Base-by-base conservation (phyloP, 2,329 filamentous ascomycete genomes). In the Helotiales sp. region DNA sequence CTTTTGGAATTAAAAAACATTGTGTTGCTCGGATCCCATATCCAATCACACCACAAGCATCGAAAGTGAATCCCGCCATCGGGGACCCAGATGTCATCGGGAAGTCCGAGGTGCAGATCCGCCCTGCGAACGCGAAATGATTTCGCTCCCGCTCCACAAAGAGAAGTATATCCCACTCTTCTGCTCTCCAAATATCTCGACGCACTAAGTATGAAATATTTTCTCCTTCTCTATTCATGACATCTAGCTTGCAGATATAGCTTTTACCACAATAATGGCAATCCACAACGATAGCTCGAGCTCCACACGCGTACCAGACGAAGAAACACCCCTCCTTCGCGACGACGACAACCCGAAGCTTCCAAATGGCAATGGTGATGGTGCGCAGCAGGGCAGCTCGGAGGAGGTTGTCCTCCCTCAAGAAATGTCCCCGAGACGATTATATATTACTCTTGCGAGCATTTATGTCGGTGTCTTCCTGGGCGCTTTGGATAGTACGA, bases 401-500 rank as follows among this genome's bases (percentile, higher is more conserved):
- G 73, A 75, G 64, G 52, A 73, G 58, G 71, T 68, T 5, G 73
- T 87, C 50, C 72, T 87, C n/a, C 80, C 80, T 37, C 78, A 84
- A 26, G 81, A 86, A 63, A 76, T 86, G 22, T 83, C 83, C 1
- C 80, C 82, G 1, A 73, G 80, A 13, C 83, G 81, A 65, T 80
- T 89, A 11, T 80, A 79, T 65, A 76, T 88, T 61, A 88, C 86
- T 66, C 81, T 90, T 52, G 82, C 81, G 66, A 83, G 84, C 1
- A 80, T 84, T 28, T 90, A 83, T 77, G 75, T 89, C 1, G 88
- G 88, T 69, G 87, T 89, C 20, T 89, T 90, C 74, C 78, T 90
- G 0, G 87, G 87, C 34, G 87, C 88, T 43, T 81, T 89, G 45
- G 93, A 97, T 79, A 87, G 87, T 1, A 96, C 92, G 57, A 90